Evolutionary conservation across 176 grass and related monocot genomes (phyloP).

Genomic region (Zea mays): DNA sequence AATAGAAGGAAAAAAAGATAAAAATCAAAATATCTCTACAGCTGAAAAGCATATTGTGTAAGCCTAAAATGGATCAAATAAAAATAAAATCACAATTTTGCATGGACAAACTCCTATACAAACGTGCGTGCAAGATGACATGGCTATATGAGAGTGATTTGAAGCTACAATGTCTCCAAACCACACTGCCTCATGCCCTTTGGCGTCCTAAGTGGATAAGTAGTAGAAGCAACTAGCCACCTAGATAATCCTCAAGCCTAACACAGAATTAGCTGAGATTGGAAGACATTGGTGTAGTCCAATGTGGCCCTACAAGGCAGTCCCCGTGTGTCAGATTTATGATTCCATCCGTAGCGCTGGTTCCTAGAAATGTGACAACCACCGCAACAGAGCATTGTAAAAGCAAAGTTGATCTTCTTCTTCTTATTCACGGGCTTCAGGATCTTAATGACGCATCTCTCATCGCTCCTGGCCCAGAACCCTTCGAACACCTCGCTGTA

Average conservation of each 20-base stretch:
- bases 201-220: neutral
- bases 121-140: neutral
- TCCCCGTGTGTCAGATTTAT: neutral
- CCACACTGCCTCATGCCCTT: neutral
- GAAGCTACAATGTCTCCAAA: conserved; percentile 16
- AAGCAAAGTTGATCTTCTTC: conserved; percentile 48
- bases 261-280: neutral
- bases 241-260: neutral
- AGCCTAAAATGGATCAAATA: conserved; percentile 14
- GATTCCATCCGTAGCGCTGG: conserved; percentile 13
- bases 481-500: conserved; percentile 96
- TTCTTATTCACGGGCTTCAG: conserved; percentile 98
- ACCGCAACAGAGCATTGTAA: neutral
- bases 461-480: conserved; percentile 50
- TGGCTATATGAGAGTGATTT: neutral
- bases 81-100: neutral
- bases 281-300: neutral
- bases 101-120: neutral
- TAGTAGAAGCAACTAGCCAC: neutral
- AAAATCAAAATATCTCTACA: neutral
- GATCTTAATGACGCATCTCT: conserved; percentile 91
- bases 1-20: conserved; percentile 5
- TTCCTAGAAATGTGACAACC: neutral
- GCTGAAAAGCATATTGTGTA: neutral
- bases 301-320: neutral